Base-by-base conservation (phyloP, 257 asterid genomes). In the Avicennia marina region DNA sequence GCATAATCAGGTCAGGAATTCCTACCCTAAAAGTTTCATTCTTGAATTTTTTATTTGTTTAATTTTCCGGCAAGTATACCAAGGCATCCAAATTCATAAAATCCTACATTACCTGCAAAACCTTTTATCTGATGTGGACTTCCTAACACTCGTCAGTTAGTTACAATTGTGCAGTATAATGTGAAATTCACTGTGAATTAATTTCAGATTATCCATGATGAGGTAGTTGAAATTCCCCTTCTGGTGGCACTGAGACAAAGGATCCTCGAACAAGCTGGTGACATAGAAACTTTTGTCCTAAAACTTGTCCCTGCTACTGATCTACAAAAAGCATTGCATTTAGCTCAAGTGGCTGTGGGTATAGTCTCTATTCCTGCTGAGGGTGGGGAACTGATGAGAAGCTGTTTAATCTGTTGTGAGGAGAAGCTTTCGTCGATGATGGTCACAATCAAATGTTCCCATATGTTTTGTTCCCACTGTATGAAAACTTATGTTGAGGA, bases 331-430 rank as follows among this genome's bases (percentile, higher is more conserved):
- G 96, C 91, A 4, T 60, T 68, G 34, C 72, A 68, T 60, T 71
- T 93, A 54, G 97, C 98, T 53, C 89, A 65, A 72, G 95, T 89
- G 41, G 98, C 95, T 24, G 73, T 86, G 27, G 98, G 98, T 54
- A 62, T 93, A 61, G 85, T 86, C 64, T 75, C 91, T 4, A 58
- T 62, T 56, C 81, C 80, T 38, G 24, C 42, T 0, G 62, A 68
- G 38, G 89, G 73, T 38, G 78, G 72, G 10, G 66, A 74, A 56
- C 56, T 58, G 27, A 63, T 71, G 1, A 84, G 78, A 70, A 73
- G 33, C 60, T 93, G 98, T 68, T 78, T 97, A 31, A 93, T 89
- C 67, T 93, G 98, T 59, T 75, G 87, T 2, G 83, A 86, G 55
- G 96, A 89, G 73, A 93, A 75, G 82, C 89, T 77, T 26, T 65